These are phyloP conservation scores for Neofusicoccum kwambonambiense DNA, from an alignment of 2,329 filamentous ascomycete species.

Conservation along the genomic window DNA sequence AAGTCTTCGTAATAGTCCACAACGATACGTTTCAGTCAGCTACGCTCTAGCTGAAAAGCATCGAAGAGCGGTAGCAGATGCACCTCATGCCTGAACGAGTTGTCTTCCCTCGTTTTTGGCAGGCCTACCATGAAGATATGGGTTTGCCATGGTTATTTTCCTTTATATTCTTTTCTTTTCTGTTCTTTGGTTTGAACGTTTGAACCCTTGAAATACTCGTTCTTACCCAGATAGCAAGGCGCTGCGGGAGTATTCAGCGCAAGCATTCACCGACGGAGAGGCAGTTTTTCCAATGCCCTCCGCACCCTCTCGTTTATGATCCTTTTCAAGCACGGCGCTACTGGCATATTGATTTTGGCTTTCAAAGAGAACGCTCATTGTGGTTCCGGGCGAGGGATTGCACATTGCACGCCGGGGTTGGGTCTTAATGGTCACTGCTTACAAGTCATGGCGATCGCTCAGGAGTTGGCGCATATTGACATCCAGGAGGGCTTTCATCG, in stretches of 20 bases:
- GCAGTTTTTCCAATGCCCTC: not conserved
- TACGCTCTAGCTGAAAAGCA: not conserved
- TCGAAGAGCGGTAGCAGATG: not conserved
- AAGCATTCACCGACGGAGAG: not conserved
- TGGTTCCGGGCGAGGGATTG: not conserved
- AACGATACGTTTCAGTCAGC: not conserved
- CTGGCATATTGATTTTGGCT: not conserved
- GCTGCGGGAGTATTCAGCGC: slow-evolving; percentile 3
- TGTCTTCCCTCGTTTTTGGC: not conserved
- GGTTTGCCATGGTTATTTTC: not conserved
- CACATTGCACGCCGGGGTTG: not conserved
- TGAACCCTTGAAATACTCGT: not conserved
- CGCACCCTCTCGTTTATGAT: not conserved
- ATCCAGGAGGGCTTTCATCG: not conserved
- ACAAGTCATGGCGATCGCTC: slow-evolving; percentile 7
- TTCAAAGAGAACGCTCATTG: slow-evolving; percentile 1
- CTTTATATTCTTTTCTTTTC: too few species aligned
- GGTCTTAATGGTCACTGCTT: not conserved
- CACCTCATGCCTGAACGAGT: not conserved
- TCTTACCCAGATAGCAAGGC: not conserved
- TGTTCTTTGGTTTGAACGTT: not conserved
- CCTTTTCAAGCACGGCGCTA: slow-evolving; percentile 1
- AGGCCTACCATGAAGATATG: not conserved
- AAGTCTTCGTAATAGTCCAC: not conserved
- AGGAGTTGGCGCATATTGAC: not conserved